Percentiles rank a stretch among this genome's conserved stretches.
phyloP scores from a whole-genome alignment of 352 stramenopile genomes.

The Blastocystis sp. region DNA sequence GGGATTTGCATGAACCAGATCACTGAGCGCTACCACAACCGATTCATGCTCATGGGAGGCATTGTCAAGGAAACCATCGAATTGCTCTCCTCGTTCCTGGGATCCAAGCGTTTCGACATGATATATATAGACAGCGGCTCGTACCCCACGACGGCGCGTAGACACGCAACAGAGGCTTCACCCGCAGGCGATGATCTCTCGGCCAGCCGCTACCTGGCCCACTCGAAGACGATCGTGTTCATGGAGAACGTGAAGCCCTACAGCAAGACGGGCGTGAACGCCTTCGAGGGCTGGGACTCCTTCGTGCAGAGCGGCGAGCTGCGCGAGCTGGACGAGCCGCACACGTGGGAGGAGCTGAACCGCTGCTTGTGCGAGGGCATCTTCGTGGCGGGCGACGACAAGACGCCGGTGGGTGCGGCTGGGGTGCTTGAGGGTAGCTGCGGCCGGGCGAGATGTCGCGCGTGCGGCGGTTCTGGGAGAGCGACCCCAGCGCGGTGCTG shows the following conservation, averaged over 20 bases:
- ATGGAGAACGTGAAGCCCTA: conserved; percentile 69
- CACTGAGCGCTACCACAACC: conserved; percentile 48
- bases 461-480: conserved; percentile 62
- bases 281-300: conserved; percentile 54
- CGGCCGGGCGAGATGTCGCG: conserved; percentile 39
- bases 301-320: conserved; percentile 39
- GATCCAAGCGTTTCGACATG: conserved; percentile 66
- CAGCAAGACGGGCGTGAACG: conserved; percentile 42
- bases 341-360: conserved; percentile 66
- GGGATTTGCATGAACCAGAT: neutral
- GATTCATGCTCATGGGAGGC: conserved; percentile 51
- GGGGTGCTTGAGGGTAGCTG: conserved; percentile 9
- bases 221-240: conserved; percentile 64
- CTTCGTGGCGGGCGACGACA: conserved; percentile 35
- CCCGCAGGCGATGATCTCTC: conserved; percentile 39
- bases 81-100: conserved; percentile 31
- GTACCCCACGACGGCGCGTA: conserved; percentile 45
- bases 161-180: neutral
- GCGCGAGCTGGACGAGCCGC: conserved; percentile 36
- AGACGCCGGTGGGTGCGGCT: neutral
- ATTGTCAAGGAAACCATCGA: conserved; percentile 34
- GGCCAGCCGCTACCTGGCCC: conserved; percentile 31
- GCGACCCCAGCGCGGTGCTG: conserved; percentile 28
- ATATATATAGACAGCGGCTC: conserved; percentile 67
- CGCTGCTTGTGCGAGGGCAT: conserved; percentile 61